These are phyloP conservation scores for Solanum boliviense DNA, from an alignment of 257 asterid species.

Conservation along the genomic window DNA sequence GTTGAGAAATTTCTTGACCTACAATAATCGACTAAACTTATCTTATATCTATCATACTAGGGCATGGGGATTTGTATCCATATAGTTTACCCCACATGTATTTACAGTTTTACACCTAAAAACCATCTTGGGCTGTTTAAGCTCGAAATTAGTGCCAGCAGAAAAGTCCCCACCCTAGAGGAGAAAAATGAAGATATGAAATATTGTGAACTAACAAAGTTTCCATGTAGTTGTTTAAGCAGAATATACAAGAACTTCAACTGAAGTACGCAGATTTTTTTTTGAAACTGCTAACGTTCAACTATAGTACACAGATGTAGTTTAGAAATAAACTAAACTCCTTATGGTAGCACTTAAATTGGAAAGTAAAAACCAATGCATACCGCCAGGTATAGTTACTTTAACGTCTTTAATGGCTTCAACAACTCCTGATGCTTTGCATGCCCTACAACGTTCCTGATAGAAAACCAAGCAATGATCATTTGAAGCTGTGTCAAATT, in stretches of 20 bases:
- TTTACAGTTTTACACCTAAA: background rate
- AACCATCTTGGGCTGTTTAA: background rate
- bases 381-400: constrained; percentile 85
- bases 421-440: constrained; percentile 72
- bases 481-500: constrained; percentile 1
- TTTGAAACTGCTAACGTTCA: background rate
- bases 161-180: background rate
- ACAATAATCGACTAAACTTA: background rate
- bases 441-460: constrained; percentile 59
- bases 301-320: background rate
- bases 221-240: background rate
- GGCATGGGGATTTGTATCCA: background rate
- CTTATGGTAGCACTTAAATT: background rate
- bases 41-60: background rate
- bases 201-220: background rate
- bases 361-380: constrained; percentile 7
- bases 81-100: background rate
- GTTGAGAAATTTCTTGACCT: background rate
- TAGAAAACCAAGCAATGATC: background rate
- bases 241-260: background rate
- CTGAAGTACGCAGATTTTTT: background rate
- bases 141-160: background rate
- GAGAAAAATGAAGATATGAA: background rate
- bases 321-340: background rate
- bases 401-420: constrained; percentile 62